A percentile compares a stretch with the other conserved stretches of the same genome.
Conservation (phyloP, 2,329 filamentous ascomycete genomes). For the Neofusicoccum sp. region DNA sequence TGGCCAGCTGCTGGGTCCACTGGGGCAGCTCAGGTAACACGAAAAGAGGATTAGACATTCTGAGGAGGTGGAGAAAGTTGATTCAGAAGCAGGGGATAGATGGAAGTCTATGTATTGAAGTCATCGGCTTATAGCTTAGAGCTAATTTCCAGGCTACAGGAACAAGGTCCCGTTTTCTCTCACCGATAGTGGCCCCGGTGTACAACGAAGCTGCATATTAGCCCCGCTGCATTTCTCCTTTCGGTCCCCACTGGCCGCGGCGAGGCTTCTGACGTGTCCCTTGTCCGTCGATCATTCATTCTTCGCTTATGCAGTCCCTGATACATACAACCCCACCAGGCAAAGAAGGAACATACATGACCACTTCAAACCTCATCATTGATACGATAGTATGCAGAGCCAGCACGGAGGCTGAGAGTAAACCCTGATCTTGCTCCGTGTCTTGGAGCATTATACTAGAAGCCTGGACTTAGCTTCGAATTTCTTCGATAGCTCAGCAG, state of each 20-base stretch:
- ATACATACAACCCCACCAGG: not conserved
- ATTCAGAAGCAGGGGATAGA: not conserved
- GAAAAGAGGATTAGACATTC: not conserved
- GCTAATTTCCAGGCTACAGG: not conserved
- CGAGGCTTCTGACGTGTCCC: slow-evolving; percentile 4
- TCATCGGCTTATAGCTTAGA: too few species aligned
- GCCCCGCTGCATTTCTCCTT: not conserved
- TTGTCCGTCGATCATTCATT: slow-evolving; percentile 6
- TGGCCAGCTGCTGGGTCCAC: slow-evolving; percentile 13
- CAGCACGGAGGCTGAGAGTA: too few species aligned
- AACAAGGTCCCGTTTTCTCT: not conserved
- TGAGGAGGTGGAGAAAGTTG: not conserved
- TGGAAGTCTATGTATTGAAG: too few species aligned
- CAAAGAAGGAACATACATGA: too few species aligned
- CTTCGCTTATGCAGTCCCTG: slow-evolving; percentile 11
- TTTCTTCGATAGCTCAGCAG: too few species aligned
- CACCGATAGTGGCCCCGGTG: slow-evolving; percentile 5
- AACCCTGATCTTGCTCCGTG: too few species aligned
- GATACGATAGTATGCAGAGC: too few species aligned
- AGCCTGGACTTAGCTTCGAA: too few species aligned
- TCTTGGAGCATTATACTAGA: too few species aligned
- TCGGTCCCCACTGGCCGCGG: not conserved
- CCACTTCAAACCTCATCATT: too few species aligned
- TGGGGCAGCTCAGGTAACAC: not conserved
- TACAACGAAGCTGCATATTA: slow-evolving; percentile 12